Base-by-base conservation (phyloP, 2,329 filamentous ascomycete species). In the Neurospora sp. region DNA sequence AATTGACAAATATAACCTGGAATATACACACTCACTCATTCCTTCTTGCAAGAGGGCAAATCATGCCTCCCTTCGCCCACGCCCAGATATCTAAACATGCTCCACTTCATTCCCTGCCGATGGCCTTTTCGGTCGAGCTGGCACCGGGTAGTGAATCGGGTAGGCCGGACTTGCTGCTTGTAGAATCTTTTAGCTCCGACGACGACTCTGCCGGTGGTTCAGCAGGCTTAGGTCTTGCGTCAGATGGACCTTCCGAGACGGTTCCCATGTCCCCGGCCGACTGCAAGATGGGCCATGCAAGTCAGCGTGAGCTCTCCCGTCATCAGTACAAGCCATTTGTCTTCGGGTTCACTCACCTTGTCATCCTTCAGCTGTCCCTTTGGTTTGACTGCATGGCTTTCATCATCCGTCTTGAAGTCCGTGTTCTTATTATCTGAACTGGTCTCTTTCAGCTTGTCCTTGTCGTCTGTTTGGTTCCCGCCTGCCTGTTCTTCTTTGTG, bases 381-480 rank as follows among this genome's bases (percentile, higher is more conserved):
- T 40, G 43, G 19, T 68, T 67, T 15, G 66, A 46, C 40, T 72
- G 40, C 13, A 66, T 66, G 17, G 39, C 62, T 38, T 38, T 69
- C 38, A 42, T 68, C 36, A 15, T 36, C 15, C 17, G 40, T 58
- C 40, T 68, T 43, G 46, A 23, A 38, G 3, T 69, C 46, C 33
- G 3, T 42, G 5, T 40, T 36, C 15, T 68, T 28, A 11, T 40
- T 67, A 36, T 66, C 38, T 33, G 9, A 52, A 13, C 28, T 68
- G 9, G n/a, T 28, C 66, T 71, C 66, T 10, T 72, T 70, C 17
- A 68, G 68, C 62, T 74, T 70, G 62, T 77, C 74, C 66, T 77
- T 72, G 43, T 76, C 38, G 8, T 66, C 17, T 68, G 28, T 38
- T 13, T 28, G 23, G 38, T 36, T 43, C 23, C 19, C 19, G 36